A percentile compares a stretch with the other conserved stretches of the same genome.
Evolutionary conservation across 371 early-diverging fungal species (phyloP).

Genomic region (Saksenaea oblongispora): DNA sequence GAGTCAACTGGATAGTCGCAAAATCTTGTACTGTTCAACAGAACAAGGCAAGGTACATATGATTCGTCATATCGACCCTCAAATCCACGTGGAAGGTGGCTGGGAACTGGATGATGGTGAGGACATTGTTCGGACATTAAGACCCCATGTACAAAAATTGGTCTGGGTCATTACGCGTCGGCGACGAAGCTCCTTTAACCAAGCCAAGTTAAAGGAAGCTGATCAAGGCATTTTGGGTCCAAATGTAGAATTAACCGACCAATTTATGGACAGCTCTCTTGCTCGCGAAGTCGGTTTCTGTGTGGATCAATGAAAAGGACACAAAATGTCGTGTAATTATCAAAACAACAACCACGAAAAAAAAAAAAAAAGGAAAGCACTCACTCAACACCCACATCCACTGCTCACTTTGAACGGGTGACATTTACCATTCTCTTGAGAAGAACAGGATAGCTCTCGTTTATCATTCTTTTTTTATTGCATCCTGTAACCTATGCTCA

Average conservation of each 20-base stretch:
- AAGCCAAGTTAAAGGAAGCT: conserved; percentile 25
- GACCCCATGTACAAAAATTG: conserved; percentile 40
- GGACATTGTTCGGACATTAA: conserved; percentile 41
- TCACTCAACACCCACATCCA: no score
- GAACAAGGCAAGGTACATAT: conserved; percentile 54
- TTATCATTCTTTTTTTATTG: no score
- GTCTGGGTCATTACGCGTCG: conserved; percentile 46
- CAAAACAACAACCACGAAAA: background rate
- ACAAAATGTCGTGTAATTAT: background rate
- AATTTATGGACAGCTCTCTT: conserved; percentile 39
- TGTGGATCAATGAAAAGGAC: background rate
- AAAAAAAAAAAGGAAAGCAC: background rate
- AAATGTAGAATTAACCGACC: conserved; percentile 45
- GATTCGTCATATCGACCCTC: conserved; percentile 49
- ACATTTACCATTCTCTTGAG: no score
- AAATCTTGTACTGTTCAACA: conserved; percentile 42
- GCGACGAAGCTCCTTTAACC: conserved; percentile 33
- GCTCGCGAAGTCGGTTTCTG: conserved; percentile 32
- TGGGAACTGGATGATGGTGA: conserved; percentile 57
- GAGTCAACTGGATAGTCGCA: conserved; percentile 26
- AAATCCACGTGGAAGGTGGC: conserved; percentile 54
- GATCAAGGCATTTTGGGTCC: conserved; percentile 32
- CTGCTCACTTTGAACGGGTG: no score
- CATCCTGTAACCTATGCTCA: no score
- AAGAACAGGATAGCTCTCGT: no score